Base-by-base conservation (phyloP, 1,139 yeast species). In the Yamadazyma conglobata region DNA sequence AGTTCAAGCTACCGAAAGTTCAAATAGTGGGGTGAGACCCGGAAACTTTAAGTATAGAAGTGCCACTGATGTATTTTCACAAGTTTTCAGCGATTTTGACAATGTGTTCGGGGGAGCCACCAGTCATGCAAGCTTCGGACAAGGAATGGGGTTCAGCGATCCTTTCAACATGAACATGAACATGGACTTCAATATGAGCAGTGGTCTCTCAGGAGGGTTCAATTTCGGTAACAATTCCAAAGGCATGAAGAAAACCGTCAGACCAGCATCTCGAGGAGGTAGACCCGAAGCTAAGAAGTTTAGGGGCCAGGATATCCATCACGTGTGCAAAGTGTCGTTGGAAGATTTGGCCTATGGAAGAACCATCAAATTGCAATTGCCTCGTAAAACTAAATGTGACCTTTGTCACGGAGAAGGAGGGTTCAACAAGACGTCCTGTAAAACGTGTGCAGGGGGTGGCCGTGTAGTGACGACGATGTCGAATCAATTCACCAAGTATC, bases 231-330 rank as follows among this genome's bases (percentile, higher is more conserved):
- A 9, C 9, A 17, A 6, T 17, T 9, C 13, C 11, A 24, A 26
- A 25, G 34, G 37, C 19, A 49, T 50, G 54, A 50, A 47, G 33
- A 47, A 42, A 30, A 38, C 45, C 3, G 49, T 54, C 2, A 43
- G 52, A 33, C 61, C 62, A 2, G 49, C 50, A 4, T n/a, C n/a
- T n/a, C n/a, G n/a, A n/a, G n/a, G n/a, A n/a, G 38, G 47, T 13
- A 36, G 15, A 14, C 13, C 16, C 3, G 11, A n/a, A 10, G 15
- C 39, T 12, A 25, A 31, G 27, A 39, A 42, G 14, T 39, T 35
- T 7, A 48, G 42, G 24, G 69, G 71, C n/a, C 50, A 51, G 28
- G 69, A 65, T 38, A 67, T 68, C 22, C 65, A 60, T 36, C 74
- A 68, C 40, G 56, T 60, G 5, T 64, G 64, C 40, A 56, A 54